Evolutionary conservation across 768 basidiomycete species (phyloP).

Genomic region (Boletus edulis): DNA sequence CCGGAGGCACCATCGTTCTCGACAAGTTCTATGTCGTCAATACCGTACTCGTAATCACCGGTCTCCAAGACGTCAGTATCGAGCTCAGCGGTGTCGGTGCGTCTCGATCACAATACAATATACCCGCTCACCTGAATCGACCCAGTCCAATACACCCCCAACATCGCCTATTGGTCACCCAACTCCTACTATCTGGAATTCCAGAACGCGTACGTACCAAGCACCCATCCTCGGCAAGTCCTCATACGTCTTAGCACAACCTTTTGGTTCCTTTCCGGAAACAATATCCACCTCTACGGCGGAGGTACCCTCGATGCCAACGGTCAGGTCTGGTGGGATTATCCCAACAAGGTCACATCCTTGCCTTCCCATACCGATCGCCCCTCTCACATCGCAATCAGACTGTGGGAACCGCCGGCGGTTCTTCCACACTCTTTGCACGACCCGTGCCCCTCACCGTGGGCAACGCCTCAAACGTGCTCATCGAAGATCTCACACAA

Average conservation of each 20-base stretch:
- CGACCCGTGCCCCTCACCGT: conserved; percentile 45
- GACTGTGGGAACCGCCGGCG: conserved; percentile 40
- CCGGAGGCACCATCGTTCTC: conserved; percentile 29
- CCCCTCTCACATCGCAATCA: conserved; percentile 6
- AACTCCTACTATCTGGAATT: conserved; percentile 39
- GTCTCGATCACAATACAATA: conserved; percentile 13
- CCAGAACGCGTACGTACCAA: conserved; percentile 39
- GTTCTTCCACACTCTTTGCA: conserved; percentile 41
- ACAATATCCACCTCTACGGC: conserved; percentile 38
- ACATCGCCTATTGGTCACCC: conserved; percentile 41
- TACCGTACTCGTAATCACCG: conserved; percentile 37
- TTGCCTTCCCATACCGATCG: not conserved
- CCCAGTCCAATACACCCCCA: conserved; percentile 36
- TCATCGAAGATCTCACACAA: conserved; percentile 38
- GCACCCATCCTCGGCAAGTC: not conserved
- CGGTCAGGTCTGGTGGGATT: conserved; percentile 43
- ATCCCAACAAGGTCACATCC: conserved; percentile 23
- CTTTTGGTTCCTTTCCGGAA: conserved; percentile 39
- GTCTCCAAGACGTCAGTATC: conserved; percentile 38
- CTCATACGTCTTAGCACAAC: conserved; percentile 30
- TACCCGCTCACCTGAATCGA: not conserved
- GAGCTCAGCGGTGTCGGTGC: conserved; percentile 37
- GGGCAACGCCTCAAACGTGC: conserved; percentile 40
- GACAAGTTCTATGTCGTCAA: conserved; percentile 37
- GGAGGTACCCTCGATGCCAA: conserved; percentile 45